Evolutionary conservation across 371 early-diverging fungal genomes (phyloP), one percentile per base, ranked within the genome.

Genomic region (Basidiobolus meristosporus): DNA sequence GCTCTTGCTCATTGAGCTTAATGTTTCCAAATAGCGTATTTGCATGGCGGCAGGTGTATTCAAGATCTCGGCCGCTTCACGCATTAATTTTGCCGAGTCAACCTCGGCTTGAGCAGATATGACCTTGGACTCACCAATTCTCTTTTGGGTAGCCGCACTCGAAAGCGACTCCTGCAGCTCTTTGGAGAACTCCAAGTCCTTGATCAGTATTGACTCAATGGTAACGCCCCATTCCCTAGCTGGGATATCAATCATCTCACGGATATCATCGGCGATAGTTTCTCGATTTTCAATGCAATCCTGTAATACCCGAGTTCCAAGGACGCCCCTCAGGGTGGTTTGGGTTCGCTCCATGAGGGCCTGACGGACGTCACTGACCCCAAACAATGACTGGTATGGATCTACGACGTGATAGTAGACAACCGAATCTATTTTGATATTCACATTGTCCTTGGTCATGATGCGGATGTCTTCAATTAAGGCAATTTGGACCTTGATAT

Each of bases 201-300:
- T 92, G 57, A 91, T 84, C 45, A 92, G 45, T 22, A 82, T 79
- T 1, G 73, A 66, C 47, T 80, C 81, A 33, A 84, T 65, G 61
- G 60, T 45, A n/a, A 82, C 77, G 35, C 88, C 85, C 86, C 80
- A 85, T 7, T 54, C 51, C n/a, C 57, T 51, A 4, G 91, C 90
- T 6, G 85, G 74, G 21, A 34, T 54, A 41, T 69, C 66, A 41
- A n/a, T n/a, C n/a, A n/a, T n/a, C n/a, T n/a, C n/a, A n/a, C n/a
- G n/a, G n/a, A n/a, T n/a, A n/a, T n/a, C 66, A 59, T 23, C 51
- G 56, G 7, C 65, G 37, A 92, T 71, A 0, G 71, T 64, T 39
- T 88, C 86, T 20, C 92, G 63, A 55, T 90, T 82, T 53, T 89
- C 91, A 40, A 91, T 76, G 47, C 67, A 62, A 38, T 85, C 90